A percentile compares a stretch with the other conserved stretches of the same genome.
These are phyloP conservation scores for Oidium heveae DNA, from an alignment of 2,329 filamentous ascomycete species.

Conservation along the genomic window DNA sequence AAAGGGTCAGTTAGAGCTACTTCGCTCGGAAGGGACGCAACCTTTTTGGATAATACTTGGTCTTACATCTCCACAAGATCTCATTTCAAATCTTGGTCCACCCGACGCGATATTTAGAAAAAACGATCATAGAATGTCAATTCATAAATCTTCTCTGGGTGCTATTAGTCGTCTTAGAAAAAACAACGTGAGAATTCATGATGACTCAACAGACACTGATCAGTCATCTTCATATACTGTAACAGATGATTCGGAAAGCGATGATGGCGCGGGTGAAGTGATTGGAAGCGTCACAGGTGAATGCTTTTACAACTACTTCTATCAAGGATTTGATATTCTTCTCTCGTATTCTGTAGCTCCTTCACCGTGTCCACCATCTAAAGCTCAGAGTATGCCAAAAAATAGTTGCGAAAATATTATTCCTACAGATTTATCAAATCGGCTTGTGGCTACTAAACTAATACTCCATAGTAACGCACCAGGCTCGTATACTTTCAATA, in stretches of 20 bases:
- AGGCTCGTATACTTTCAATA: slow-evolving; percentile 89
- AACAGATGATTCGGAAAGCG: slow-evolving; percentile 41
- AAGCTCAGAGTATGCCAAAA: slow-evolving; percentile 5
- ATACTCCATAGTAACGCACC: slow-evolving; percentile 86
- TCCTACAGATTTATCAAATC: slow-evolving; percentile 21
- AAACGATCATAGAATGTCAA: slow-evolving; percentile 67
- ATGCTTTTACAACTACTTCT: slow-evolving; percentile 94
- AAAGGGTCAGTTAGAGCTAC: slow-evolving; percentile 51
- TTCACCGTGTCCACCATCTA: slow-evolving; percentile 34
- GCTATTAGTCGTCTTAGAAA: slow-evolving; percentile 22
- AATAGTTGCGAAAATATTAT: slow-evolving; percentile 7
- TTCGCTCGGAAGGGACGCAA: slow-evolving; percentile 41
- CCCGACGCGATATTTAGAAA: slow-evolving; percentile 88
- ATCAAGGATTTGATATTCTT: slow-evolving; percentile 78
- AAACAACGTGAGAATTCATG: slow-evolving; percentile 14
- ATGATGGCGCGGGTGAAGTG: slow-evolving; percentile 32
- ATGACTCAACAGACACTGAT: slow-evolving; percentile 45
- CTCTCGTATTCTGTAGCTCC: slow-evolving; percentile 51
- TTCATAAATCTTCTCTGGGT: slow-evolving; percentile 38
- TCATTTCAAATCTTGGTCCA: slow-evolving; percentile 73
- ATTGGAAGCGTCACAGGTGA: slow-evolving; percentile 35
- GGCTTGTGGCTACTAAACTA: slow-evolving; percentile 71
- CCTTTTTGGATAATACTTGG: slow-evolving; percentile 52
- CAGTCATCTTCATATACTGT: slow-evolving; percentile 48
- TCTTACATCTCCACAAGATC: slow-evolving; percentile 73